Evolutionary conservation across 495 filamentous ascomycete genomes (phyloP), one percentile per base, ranked within the genome.

Genomic region (Talaromyces proteolyticus): DNA sequence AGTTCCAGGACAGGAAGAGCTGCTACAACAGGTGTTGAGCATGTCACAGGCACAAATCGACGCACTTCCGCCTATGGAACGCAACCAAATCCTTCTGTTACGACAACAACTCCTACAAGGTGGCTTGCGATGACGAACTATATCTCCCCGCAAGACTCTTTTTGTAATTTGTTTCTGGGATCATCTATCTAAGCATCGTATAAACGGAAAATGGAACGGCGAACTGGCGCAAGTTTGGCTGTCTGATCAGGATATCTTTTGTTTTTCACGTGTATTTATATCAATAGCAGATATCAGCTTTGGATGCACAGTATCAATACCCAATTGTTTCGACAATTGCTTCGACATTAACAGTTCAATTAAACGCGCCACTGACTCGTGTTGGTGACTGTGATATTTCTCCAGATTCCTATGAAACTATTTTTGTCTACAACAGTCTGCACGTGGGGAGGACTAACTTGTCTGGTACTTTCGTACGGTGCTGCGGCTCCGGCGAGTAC

Each of bases 41-140:
- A 79, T 96, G 74, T 76, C 89, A 10, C 82, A 87, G 54, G 77
- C 85, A 48, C 75, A 81, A 47, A 87, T 96, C 57, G 84, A 91
- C 62, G 75, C 79, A 39, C 67, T 96, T 16, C 83, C 86, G 5
- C 84, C 87, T 17, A 74, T 74, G 22, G 82, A 91, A 53, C 75
- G 87, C 29, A 78, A 74, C 37, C 90, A 96, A 63, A 83, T 95
- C 43, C 76, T 95, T 73, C 70, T 81, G 23, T 64, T 95, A 26
- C 70, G 82, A 44, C 73, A 79, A 55, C 75, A 79, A 53, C 59
- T 81, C 40, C 67, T 76, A 67, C 63, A 73, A 36, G 65, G 72
- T 29, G 71, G 57, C 6, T 68, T 73, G 68, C 63, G 71, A 45
- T 73, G 42, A 45, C 39, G 8, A 16, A 42, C 40, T 2, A 14